Evolutionary conservation across 306 rosid species (phyloP).

Genomic region (Pyrus bretschneideri): DNA sequence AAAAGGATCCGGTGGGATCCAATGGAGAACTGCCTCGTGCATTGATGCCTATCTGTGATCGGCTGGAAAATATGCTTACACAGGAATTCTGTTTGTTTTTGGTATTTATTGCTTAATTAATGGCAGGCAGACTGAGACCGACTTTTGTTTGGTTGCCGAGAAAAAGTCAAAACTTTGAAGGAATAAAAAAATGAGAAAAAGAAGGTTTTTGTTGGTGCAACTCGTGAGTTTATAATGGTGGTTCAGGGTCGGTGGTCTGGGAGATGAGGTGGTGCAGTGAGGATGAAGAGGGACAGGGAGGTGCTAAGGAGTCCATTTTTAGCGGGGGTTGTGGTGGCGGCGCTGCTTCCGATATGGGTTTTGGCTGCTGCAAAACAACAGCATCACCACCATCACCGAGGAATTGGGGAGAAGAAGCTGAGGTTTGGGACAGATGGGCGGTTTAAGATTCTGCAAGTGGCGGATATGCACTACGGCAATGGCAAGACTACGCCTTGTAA

Average conservation of each 20-base stretch:
- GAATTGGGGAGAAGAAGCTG: slow-evolving; percentile 36
- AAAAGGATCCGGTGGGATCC: too few relatives aligned
- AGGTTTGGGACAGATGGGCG: slow-evolving; percentile 51
- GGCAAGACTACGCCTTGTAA: slow-evolving; percentile 63
- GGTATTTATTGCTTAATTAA: neutral
- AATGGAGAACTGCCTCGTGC: too few relatives aligned
- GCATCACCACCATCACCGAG: neutral
- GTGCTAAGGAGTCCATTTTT: slow-evolving; percentile 13
- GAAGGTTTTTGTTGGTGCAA: neutral
- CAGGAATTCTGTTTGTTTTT: neutral
- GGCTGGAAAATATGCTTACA: neutral
- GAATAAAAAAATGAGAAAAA: too few relatives aligned
- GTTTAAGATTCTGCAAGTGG: slow-evolving; percentile 91
- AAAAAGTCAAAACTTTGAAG: neutral
- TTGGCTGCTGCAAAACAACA: slow-evolving; percentile 21
- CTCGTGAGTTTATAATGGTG: neutral
- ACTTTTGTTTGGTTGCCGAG: neutral
- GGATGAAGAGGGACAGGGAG: neutral
- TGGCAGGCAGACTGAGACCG: too few relatives aligned
- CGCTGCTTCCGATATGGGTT: slow-evolving; percentile 24
- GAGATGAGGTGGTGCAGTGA: neutral
- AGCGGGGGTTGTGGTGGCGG: neutral
- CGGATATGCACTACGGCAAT: slow-evolving; percentile 86
- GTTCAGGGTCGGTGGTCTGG: neutral
- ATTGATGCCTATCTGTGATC: neutral